A percentile compares a stretch with the other conserved stretches of the same genome.
Conservation (phyloP, 2,329 filamentous ascomycete genomes). For the Ilyonectria mors-panacis region DNA sequence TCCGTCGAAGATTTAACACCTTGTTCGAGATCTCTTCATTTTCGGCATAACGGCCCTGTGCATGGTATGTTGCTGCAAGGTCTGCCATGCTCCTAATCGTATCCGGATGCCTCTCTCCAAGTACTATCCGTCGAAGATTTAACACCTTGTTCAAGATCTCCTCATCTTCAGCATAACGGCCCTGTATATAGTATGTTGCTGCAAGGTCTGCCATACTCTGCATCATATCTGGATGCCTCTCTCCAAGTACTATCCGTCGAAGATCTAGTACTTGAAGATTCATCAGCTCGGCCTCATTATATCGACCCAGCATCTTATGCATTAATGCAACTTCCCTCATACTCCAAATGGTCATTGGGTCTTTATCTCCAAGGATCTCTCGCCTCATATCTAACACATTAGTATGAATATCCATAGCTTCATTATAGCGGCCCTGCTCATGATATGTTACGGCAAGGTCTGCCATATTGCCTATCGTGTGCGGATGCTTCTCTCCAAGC, state of each 20-base stretch:
- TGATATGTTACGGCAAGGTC: too few relatives aligned
- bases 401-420: background rate
- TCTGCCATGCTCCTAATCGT: constrained; percentile 8
- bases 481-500: too few relatives aligned
- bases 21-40: background rate
- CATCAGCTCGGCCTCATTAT: background rate
- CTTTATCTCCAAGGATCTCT: background rate
- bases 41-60: background rate
- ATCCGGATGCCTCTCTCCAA: constrained; percentile 26
- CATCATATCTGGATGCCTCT: background rate
- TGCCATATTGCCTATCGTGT: too few relatives aligned
- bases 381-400: too few relatives aligned
- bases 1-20: background rate
- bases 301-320: background rate
- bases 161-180: too few relatives aligned
- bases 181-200: background rate
- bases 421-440: too few relatives aligned
- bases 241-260: background rate
- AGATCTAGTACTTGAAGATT: background rate
- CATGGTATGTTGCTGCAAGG: background rate
- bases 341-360: background rate
- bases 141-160: too few relatives aligned
- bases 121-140: background rate
- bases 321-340: background rate
- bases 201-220: background rate